These are phyloP conservation scores for Lasiodiplodia sp. DNA, from an alignment of 2,329 filamentous ascomycete genomes.

Conservation along the genomic window DNA sequence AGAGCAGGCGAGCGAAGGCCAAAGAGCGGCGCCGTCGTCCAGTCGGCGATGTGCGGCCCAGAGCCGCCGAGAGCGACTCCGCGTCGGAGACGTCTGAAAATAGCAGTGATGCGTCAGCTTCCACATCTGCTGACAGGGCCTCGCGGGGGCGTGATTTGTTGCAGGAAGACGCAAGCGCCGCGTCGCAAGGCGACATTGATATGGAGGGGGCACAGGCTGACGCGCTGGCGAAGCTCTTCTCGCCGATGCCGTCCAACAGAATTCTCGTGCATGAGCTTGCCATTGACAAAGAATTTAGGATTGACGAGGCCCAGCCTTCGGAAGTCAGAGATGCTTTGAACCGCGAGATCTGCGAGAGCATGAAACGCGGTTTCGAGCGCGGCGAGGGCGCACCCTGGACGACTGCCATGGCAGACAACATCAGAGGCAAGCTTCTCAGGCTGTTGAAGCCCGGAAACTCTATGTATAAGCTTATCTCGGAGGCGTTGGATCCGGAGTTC, in stretches of 20 bases:
- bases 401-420: conserved; percentile 72
- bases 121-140: conserved; percentile 22
- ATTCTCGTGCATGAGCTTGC: conserved; percentile 80
- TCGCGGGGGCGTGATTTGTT: conserved; percentile 56
- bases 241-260: conserved; percentile 74
- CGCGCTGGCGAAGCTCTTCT: conserved; percentile 62
- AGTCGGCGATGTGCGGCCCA: conserved; percentile 73
- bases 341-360: conserved; percentile 65
- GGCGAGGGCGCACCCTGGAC: conserved; percentile 73
- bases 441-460: conserved; percentile 74
- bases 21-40: conserved; percentile 63
- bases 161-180: conserved; percentile 46
- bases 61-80: conserved; percentile 63
- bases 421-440: conserved; percentile 74
- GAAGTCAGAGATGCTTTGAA: conserved; percentile 65
- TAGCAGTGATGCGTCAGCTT: conserved; percentile 37
- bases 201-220: conserved; percentile 46
- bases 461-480: conserved; percentile 77
- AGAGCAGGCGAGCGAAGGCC: conserved; percentile 70
- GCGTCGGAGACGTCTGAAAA: conserved; percentile 44
- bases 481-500: conserved; percentile 76
- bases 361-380: conserved; percentile 68
- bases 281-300: conserved; percentile 79
- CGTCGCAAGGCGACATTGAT: conserved; percentile 49
- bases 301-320: conserved; percentile 66